phyloP scores from a whole-genome alignment of 2,329 filamentous ascomycete genomes.

The Aspergillus flavus region DNA sequence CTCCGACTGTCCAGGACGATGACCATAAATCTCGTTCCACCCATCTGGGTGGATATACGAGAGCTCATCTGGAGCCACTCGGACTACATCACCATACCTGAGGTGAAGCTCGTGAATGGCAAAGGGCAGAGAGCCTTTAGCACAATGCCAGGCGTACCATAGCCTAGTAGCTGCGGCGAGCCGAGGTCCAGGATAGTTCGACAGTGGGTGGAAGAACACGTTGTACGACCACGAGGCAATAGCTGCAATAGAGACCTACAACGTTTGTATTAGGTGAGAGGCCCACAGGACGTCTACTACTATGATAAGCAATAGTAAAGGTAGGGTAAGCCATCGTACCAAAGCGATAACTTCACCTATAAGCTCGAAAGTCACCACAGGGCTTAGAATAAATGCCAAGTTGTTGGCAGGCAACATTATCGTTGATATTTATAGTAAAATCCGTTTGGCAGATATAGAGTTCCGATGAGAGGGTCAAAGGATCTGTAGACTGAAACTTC shows the following conservation, averaged over 20 bases:
- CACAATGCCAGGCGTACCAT: conserved; percentile 4
- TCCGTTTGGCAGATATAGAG: not conserved
- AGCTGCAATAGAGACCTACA: not conserved
- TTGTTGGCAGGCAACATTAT: not conserved
- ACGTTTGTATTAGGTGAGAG: not conserved
- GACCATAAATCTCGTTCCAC: conserved; percentile 33
- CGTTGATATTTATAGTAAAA: not conserved
- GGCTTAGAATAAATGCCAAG: not conserved
- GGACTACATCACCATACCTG: conserved; percentile 38
- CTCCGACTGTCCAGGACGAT: conserved; percentile 3
- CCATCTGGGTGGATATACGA: conserved; percentile 28
- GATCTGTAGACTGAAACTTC: not conserved
- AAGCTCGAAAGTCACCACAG: not conserved
- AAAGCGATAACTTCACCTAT: not conserved
- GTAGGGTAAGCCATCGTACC: not conserved
- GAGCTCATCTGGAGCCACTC: conserved; percentile 36
- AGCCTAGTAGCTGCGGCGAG: conserved; percentile 12
- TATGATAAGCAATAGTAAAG: not conserved
- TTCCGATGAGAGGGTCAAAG: not conserved
- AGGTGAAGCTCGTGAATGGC: conserved; percentile 29
- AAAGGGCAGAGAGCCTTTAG: conserved; percentile 6
- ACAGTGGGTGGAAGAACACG: conserved; percentile 9
- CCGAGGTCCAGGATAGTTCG: conserved; percentile 14
- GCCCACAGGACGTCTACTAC: not conserved
- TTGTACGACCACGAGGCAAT: conserved; percentile 4